phyloP scores from a whole-genome alignment of 2,329 filamentous ascomycete genomes.

The Dactylonectria estremocensis region DNA sequence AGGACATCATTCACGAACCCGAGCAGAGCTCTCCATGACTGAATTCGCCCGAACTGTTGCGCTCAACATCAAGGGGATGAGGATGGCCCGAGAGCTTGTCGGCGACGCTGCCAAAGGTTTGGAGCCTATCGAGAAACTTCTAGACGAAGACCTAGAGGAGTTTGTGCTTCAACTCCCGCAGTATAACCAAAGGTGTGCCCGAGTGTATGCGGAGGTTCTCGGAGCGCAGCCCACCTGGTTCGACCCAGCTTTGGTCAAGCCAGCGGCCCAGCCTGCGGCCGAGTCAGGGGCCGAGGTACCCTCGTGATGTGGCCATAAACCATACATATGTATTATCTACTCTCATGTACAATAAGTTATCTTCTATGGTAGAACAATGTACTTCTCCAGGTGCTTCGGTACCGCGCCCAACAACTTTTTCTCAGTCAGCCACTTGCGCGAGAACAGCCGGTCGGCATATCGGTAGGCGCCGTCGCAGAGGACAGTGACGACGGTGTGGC shows the following conservation, averaged over 20 bases:
- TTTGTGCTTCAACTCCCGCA: slow-evolving; percentile 37
- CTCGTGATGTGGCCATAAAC: slow-evolving; percentile 37
- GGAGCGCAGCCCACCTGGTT: slow-evolving; percentile 52
- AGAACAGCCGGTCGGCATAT: slow-evolving; percentile 95
- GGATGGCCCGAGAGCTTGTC: slow-evolving; percentile 60
- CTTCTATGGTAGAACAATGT: slow-evolving; percentile 87
- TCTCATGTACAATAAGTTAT: slow-evolving; percentile 45
- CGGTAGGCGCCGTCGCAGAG: slow-evolving; percentile 97
- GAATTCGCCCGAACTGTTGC: slow-evolving; percentile 49
- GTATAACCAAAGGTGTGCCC: slow-evolving; percentile 39
- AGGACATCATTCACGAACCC: not conserved
- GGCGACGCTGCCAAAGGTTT: slow-evolving; percentile 51
- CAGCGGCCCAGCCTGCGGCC: not conserved
- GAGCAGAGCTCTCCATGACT: slow-evolving; percentile 41
- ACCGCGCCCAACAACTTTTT: slow-evolving; percentile 89
- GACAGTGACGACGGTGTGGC: slow-evolving; percentile 93
- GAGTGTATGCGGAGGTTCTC: slow-evolving; percentile 46
- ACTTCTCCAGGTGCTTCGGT: slow-evolving; percentile 89
- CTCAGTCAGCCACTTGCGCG: slow-evolving; percentile 87
- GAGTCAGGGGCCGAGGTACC: slow-evolving; percentile 20
- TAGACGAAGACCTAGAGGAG: slow-evolving; percentile 57
- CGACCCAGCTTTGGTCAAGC: slow-evolving; percentile 8
- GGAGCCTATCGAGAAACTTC: slow-evolving; percentile 55
- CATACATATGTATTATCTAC: slow-evolving; percentile 48
- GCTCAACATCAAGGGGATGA: slow-evolving; percentile 60